These are phyloP conservation scores for Hysterangium stoloniferum DNA, from an alignment of 768 basidiomycete species.

Conservation along the genomic window DNA sequence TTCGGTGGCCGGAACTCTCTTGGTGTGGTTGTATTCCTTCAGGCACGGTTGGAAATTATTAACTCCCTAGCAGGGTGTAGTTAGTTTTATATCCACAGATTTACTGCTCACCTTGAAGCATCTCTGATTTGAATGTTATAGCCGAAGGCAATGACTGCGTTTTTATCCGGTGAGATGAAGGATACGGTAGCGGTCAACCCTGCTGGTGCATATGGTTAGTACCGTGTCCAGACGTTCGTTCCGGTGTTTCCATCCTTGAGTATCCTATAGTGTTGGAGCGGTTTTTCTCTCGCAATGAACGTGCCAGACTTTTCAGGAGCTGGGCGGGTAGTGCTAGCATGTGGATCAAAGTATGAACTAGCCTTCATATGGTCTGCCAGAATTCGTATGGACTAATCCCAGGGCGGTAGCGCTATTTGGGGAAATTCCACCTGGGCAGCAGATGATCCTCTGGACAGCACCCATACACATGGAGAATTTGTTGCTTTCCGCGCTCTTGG, in stretches of 20 bases:
- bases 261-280: slow-evolving; percentile 57
- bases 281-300: slow-evolving; percentile 87
- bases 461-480: slow-evolving; percentile 71
- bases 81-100: slow-evolving; percentile 27
- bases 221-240: not conserved
- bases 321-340: slow-evolving; percentile 94
- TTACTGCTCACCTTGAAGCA: not conserved
- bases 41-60: not conserved
- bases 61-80: slow-evolving; percentile 52
- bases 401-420: slow-evolving; percentile 85
- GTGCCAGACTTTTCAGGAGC: slow-evolving; percentile 82
- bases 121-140: slow-evolving; percentile 23
- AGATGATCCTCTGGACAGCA: slow-evolving; percentile 53
- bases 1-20: slow-evolving; percentile 78
- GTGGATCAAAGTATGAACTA: slow-evolving; percentile 75
- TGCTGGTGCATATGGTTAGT: slow-evolving; percentile 65
- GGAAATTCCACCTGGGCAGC: slow-evolving; percentile 69
- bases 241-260: slow-evolving; percentile 4
- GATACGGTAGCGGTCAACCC: slow-evolving; percentile 85
- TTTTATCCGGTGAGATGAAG: slow-evolving; percentile 93
- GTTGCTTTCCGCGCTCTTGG: slow-evolving; percentile 59
- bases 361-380: not conserved
- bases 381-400: not conserved
- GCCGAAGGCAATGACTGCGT: slow-evolving; percentile 93
- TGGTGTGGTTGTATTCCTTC: slow-evolving; percentile 45